phyloP scores from a whole-genome alignment of 495 filamentous ascomycete species.

The Poronia punctata region DNA sequence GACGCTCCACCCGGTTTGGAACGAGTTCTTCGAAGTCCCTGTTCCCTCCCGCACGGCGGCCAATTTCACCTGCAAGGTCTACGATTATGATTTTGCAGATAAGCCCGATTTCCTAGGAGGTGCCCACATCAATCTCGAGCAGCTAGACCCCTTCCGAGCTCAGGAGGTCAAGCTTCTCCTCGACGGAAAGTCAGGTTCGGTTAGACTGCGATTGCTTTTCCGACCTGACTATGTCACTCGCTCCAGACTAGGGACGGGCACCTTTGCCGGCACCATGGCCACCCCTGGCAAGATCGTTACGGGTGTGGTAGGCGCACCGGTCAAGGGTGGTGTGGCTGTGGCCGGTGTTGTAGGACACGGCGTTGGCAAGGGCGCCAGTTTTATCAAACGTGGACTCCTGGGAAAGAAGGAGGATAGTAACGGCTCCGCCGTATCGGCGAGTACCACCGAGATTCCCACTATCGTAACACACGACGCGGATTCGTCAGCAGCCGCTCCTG shows the following conservation, averaged over 20 bases:
- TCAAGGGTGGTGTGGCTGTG: slow-evolving; percentile 80
- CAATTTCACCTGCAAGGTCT: slow-evolving; percentile 77
- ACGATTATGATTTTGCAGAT: slow-evolving; percentile 93
- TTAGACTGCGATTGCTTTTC: slow-evolving; percentile 85
- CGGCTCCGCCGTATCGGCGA: slow-evolving; percentile 20
- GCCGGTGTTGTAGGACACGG: slow-evolving; percentile 63
- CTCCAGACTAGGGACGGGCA: slow-evolving; percentile 81
- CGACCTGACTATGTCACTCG: slow-evolving; percentile 86
- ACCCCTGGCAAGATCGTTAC: slow-evolving; percentile 85
- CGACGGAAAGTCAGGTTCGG: slow-evolving; percentile 80
- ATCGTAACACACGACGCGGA: slow-evolving; percentile 35
- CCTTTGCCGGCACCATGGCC: slow-evolving; percentile 88
- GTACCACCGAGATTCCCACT: slow-evolving; percentile 36
- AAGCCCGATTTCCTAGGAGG: slow-evolving; percentile 81
- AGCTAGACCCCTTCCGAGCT: slow-evolving; percentile 75
- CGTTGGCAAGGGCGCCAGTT: slow-evolving; percentile 81
- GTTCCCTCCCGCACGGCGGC: slow-evolving; percentile 77
- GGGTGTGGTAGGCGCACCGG: slow-evolving; percentile 69
- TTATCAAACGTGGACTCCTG: slow-evolving; percentile 73
- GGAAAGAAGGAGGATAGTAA: slow-evolving; percentile 49
- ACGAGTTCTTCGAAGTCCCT: slow-evolving; percentile 83
- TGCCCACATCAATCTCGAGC: slow-evolving; percentile 67
- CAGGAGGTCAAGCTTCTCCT: slow-evolving; percentile 67
- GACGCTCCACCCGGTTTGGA: slow-evolving; percentile 90
- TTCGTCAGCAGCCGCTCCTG: slow-evolving; percentile 23